Conservation (phyloP, 345 rosid genomes). For the Orychophragmus violaceus region DNA sequence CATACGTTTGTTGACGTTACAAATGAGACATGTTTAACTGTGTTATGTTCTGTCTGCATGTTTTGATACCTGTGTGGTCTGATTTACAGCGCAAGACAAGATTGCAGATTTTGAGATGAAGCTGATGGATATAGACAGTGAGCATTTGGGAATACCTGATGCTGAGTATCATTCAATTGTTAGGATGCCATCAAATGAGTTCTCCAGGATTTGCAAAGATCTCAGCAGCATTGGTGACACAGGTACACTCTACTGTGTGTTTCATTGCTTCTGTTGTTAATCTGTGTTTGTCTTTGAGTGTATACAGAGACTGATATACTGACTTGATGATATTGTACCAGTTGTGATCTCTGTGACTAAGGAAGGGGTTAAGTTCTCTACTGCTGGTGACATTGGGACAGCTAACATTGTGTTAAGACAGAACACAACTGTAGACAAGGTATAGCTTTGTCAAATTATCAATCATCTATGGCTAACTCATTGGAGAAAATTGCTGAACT, state of each 20-base stretch:
- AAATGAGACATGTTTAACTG: not conserved
- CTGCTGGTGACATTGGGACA: conserved; percentile 91
- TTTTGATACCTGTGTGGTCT: not conserved
- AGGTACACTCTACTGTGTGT: conserved; percentile 23
- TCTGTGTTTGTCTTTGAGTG: not conserved
- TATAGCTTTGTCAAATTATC: not conserved
- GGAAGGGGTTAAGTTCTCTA: conserved; percentile 95
- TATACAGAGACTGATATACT: not conserved
- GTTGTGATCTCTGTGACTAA: conserved; percentile 93
- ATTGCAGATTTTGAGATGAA: conserved; percentile 97
- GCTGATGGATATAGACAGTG: conserved; percentile 94
- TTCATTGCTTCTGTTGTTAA: not conserved
- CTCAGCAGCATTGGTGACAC: conserved; percentile 92
- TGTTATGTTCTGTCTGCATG: not conserved
- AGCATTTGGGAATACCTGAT: conserved; percentile 95
- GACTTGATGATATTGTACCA: conserved; percentile 20
- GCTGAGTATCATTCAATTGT: conserved; percentile 95
- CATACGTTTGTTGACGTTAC: no score
- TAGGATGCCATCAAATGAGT: conserved; percentile 83
- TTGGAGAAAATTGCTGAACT: not conserved
- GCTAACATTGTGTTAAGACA: conserved; percentile 94
- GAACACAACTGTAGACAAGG: conserved; percentile 89
- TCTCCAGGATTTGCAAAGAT: conserved; percentile 82
- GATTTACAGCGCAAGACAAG: conserved; percentile 74
- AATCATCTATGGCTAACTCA: not conserved